Evolutionary conservation across 2,329 filamentous ascomycete species (phyloP).

Genomic region (Sarocladiaceae sp.): DNA sequence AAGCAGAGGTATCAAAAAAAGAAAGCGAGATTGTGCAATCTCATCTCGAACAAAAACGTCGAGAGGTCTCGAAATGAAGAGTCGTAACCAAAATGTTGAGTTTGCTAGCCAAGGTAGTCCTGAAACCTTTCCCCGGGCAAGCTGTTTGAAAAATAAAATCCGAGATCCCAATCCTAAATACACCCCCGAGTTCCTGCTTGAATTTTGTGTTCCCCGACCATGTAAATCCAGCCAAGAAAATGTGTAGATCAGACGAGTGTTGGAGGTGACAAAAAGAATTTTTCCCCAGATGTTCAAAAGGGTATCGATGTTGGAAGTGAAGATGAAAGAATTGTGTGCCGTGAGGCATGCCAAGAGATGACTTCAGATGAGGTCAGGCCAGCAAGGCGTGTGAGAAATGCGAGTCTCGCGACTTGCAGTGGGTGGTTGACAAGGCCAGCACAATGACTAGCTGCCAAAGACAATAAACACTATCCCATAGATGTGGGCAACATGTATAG

Average conservation of each 20-base stretch:
- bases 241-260: background rate
- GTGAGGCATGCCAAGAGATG: conserved; percentile 5
- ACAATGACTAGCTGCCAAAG: background rate
- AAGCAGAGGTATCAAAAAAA: background rate
- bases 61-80: background rate
- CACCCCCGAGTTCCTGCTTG: background rate
- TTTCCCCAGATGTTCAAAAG: conserved; percentile 1
- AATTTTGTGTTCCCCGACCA: background rate
- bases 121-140: background rate
- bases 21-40: background rate
- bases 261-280: background rate
- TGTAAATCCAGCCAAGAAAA: conserved; percentile 1
- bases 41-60: background rate
- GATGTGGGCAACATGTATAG: background rate
- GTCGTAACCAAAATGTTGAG: conserved; percentile 1
- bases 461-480: conserved; percentile 10
- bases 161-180: background rate
- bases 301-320: conserved; percentile 7
- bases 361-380: background rate
- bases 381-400: background rate
- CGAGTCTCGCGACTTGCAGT: background rate
- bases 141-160: background rate
- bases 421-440: conserved; percentile 1
- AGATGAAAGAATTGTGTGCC: background rate
- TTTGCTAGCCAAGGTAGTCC: background rate